Percentiles rank a stretch among this genome's conserved stretches.
Evolutionary conservation across 768 basidiomycete genomes (phyloP).

Genomic region (Amanita pallidorosea): DNA sequence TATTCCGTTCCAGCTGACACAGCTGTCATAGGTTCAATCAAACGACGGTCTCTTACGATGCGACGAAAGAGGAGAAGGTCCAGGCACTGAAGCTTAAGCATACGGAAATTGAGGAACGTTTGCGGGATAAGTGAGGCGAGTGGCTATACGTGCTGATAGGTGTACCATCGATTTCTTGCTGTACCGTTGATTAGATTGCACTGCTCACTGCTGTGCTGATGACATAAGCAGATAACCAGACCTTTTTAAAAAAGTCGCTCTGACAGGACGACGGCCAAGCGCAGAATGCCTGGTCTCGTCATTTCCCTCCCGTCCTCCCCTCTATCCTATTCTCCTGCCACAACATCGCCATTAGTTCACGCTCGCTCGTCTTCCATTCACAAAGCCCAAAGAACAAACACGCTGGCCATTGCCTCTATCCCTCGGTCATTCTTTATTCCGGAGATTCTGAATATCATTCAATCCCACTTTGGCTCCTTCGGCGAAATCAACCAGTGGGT

Average conservation of each 20-base stretch:
- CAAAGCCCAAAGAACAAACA: conserved; percentile 49
- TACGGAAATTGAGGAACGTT: conserved; percentile 51
- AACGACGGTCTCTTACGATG: conserved; percentile 67
- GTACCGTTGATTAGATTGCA: not conserved
- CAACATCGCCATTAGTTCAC: not conserved
- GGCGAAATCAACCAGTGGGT: conserved; percentile 89
- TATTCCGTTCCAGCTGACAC: not conserved
- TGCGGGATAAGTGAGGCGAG: conserved; percentile 34
- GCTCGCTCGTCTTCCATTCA: not conserved
- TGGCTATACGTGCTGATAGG: not conserved
- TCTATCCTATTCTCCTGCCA: not conserved
- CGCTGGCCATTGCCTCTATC: conserved; percentile 70
- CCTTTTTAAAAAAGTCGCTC: not conserved
- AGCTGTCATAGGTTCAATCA: conserved; percentile 69
- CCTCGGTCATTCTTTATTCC: conserved; percentile 74
- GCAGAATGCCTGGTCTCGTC: conserved; percentile 6
- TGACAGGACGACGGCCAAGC: not conserved
- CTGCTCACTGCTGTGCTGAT: not conserved
- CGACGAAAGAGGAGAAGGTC: conserved; percentile 78
- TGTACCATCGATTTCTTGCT: not conserved
- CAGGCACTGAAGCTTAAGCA: conserved; percentile 62
- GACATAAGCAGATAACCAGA: not conserved
- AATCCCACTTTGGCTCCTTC: conserved; percentile 61
- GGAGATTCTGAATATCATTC: conserved; percentile 51
- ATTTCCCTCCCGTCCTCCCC: conserved; percentile 5